Evolutionary conservation across 768 basidiomycete genomes (phyloP), one percentile per base, ranked within the genome.

Genomic region (Leucosporidium yakuticum): DNA sequence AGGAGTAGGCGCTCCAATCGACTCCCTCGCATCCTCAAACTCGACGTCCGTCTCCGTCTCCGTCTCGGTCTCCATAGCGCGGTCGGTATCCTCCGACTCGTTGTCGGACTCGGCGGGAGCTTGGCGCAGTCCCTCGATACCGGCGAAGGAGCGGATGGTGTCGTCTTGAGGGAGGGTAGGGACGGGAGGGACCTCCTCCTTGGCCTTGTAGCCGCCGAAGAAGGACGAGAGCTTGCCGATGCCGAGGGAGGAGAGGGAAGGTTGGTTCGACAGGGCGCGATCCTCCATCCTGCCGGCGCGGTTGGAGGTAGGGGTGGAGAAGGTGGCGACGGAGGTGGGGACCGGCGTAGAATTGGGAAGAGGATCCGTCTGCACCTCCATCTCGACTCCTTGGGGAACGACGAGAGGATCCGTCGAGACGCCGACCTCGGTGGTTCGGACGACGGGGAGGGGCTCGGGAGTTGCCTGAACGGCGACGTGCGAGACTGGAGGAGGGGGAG

Each of bases 1-100:
- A 7, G 59, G 59, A 2, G 62, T 61, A 1, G 62, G 67, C 17
- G 58, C 59, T 21, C 73, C 75, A 54, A 76, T 69, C 21, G 71
- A 71, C 56, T 76, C 75, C 53, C 72, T 69, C 1, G 75, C 75
- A 39, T 76, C 75, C 54, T 76, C 75, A 54, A 71, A 76, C 48
- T 74, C 75, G 44, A 64, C 60, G 8, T 74, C 75, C 8, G 75
- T 74, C 55, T 76, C 75, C 19, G 73, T 68, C 44, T 63, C 66
- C 15, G 60, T 48, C 44, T 56, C n/a, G n/a, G n/a, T n/a, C 39
- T 44, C 39, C 39, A 44, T 44, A 8, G 39, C 68, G 20, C 60
- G 50, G 50, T 55, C 65, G 48, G 29, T 58, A 29, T n/a, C 51
- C 51, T 49, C 57, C 34, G 57, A 58, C 20, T 58, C 34, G 57